Evolutionary conservation across 2,329 filamentous ascomycete genomes (phyloP).

Genomic region (Macroventuria anomochaeta): DNA sequence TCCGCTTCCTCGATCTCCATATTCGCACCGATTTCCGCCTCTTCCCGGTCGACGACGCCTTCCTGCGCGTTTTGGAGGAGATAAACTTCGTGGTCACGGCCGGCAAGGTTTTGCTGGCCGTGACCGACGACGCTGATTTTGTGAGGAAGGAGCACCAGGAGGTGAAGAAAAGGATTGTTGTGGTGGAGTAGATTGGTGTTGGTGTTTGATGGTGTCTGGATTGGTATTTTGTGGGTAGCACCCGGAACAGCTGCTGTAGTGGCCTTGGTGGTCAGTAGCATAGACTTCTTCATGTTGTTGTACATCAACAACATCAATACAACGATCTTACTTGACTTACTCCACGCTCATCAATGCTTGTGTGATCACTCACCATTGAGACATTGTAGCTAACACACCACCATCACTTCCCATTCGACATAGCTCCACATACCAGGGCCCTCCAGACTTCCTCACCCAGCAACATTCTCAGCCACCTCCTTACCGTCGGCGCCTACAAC

Average conservation of each 20-base stretch:
- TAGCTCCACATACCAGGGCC: too few relatives aligned
- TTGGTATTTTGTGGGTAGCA: not conserved
- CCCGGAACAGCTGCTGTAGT: not conserved
- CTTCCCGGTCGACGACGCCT: not conserved
- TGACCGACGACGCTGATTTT: not conserved
- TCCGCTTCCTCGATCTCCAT: conserved; percentile 17
- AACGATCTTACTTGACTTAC: not conserved
- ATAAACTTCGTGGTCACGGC: conserved; percentile 17
- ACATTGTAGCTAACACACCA: not conserved
- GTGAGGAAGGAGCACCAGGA: not conserved
- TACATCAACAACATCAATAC: conserved; percentile 6
- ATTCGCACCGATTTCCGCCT: conserved; percentile 10
- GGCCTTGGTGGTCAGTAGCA: not conserved
- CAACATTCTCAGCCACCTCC: conserved; percentile 55
- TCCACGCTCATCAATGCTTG: not conserved
- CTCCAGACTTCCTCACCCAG: conserved; percentile 39
- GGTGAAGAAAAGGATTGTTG: conserved; percentile 5
- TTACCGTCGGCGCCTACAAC: conserved; percentile 51
- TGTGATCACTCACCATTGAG: not conserved
- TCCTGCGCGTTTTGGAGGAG: conserved; percentile 6
- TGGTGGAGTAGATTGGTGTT: not conserved
- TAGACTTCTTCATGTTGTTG: conserved; percentile 2
- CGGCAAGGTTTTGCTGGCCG: conserved; percentile 3
- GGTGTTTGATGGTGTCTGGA: not conserved
- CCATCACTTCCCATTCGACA: not conserved